Percentiles rank a stretch among this genome's conserved stretches.
phyloP scores from a whole-genome alignment of 768 basidiomycete genomes.

The Cyclocybe cylindracea region DNA sequence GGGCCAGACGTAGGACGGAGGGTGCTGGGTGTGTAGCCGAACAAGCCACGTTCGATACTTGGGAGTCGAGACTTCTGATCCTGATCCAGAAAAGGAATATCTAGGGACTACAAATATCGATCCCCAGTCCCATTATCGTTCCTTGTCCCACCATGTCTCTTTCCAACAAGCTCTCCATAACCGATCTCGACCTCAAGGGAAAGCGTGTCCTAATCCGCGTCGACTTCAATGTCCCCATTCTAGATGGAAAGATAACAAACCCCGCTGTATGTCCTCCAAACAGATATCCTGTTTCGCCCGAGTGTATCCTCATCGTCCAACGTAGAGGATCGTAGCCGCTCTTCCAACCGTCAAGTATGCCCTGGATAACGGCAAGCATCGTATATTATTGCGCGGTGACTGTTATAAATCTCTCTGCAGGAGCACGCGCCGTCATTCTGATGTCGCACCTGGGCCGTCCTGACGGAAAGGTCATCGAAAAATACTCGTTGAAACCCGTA shows the following conservation, averaged over 20 bases:
- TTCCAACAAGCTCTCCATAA: conserved; percentile 91
- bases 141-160: conserved; percentile 72
- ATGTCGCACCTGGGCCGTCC: conserved; percentile 99
- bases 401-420: conserved; percentile 37
- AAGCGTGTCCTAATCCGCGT: conserved; percentile 94
- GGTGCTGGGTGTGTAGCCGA: background rate
- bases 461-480: conserved; percentile 85
- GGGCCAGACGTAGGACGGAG: no score
- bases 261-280: conserved; percentile 70
- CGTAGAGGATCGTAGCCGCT: conserved; percentile 94
- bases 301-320: conserved; percentile 12
- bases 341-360: conserved; percentile 95
- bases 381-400: conserved; percentile 5
- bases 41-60: background rate
- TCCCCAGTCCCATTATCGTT: conserved; percentile 13
- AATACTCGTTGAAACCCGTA: conserved; percentile 91
- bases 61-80: conserved; percentile 5
- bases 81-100: conserved; percentile 18
- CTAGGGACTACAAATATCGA: conserved; percentile 23
- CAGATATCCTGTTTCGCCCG: conserved; percentile 8
- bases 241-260: conserved; percentile 92
- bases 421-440: conserved; percentile 80
- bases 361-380: conserved; percentile 68
- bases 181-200: conserved; percentile 83
- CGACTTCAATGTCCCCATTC: conserved; percentile 94